phyloP scores from a whole-genome alignment of 1,284 basidiomycete species.

The Trametes polyzona region DNA sequence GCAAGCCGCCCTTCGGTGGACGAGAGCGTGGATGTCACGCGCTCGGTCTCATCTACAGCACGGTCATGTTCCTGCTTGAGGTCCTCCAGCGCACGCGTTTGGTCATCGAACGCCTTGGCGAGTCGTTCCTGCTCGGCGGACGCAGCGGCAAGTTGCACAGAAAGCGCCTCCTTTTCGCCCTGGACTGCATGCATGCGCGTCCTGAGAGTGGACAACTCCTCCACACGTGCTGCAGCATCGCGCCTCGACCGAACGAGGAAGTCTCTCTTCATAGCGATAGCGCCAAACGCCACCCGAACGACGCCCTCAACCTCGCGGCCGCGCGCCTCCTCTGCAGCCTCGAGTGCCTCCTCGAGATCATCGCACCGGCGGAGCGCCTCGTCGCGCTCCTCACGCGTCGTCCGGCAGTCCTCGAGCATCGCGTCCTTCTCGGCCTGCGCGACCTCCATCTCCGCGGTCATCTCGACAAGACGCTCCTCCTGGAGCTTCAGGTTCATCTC shows the following conservation, averaged over 20 bases:
- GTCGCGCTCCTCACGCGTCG: constrained; percentile 70
- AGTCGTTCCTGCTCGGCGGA: constrained; percentile 16
- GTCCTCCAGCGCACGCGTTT: constrained; percentile 1
- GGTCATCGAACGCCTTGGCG: constrained; percentile 12
- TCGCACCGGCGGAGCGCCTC: constrained; percentile 51
- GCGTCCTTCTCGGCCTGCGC: constrained; percentile 66
- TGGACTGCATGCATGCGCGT: constrained; percentile 14
- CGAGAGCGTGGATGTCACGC: constrained; percentile 39
- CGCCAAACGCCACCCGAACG: constrained; percentile 33
- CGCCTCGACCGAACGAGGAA: constrained; percentile 33
- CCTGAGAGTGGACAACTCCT: constrained; percentile 1
- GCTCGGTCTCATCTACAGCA: constrained; percentile 26
- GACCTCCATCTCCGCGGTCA: constrained; percentile 68
- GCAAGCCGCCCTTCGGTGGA: constrained; percentile 29
- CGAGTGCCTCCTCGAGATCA: constrained; percentile 51
- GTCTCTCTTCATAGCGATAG: constrained; percentile 38
- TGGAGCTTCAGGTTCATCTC: constrained; percentile 73
- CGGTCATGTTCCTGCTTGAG: constrained; percentile 8
- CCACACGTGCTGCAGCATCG: background rate
- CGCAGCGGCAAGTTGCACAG: constrained; percentile 13
- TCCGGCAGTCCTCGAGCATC: constrained; percentile 80
- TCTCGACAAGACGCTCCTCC: constrained; percentile 71
- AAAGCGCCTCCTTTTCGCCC: constrained; percentile 10
- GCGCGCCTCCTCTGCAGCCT: constrained; percentile 51
- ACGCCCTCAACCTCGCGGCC: constrained; percentile 41